Percentiles rank a stretch among this genome's conserved stretches.
Conservation (phyloP, 345 rosid species). For the Acer campestre region DNA sequence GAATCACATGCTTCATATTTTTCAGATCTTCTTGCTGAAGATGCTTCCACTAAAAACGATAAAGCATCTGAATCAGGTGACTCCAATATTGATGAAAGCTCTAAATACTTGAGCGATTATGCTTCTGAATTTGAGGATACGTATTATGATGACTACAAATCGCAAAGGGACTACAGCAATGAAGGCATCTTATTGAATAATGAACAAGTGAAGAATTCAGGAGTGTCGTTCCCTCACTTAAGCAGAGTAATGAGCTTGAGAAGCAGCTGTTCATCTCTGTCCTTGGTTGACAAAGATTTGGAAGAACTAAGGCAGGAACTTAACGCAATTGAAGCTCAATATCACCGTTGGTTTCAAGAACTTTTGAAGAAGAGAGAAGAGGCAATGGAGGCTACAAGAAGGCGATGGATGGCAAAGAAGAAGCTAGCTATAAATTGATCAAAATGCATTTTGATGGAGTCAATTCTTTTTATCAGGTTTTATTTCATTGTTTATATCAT, state of each 20-base stretch:
- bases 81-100: constrained; percentile 30
- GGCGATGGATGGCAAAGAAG: constrained; percentile 59
- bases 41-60: constrained; percentile 28
- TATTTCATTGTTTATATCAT: not conserved
- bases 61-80: constrained; percentile 29
- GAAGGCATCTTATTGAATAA: constrained; percentile 29
- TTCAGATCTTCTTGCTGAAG: constrained; percentile 42
- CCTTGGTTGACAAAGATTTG: constrained; percentile 31
- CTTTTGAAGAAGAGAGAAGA: constrained; percentile 70
- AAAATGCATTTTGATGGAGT: not conserved
- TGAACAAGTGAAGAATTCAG: constrained; percentile 29
- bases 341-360: constrained; percentile 55
- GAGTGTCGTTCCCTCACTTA: constrained; percentile 30
- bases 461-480: not conserved
- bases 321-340: constrained; percentile 64
- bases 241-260: constrained; percentile 35
- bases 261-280: constrained; percentile 38
- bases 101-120: constrained; percentile 28
- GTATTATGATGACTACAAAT: constrained; percentile 28
- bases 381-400: constrained; percentile 61
- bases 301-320: constrained; percentile 63
- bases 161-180: constrained; percentile 25
- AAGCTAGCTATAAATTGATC: constrained; percentile 25
- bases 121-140: constrained; percentile 32
- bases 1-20: constrained; percentile 41